Percentiles rank a stretch among this genome's conserved stretches.
Conservation (phyloP, 1,284 basidiomycete species). For the Thecaphora frezii region DNA sequence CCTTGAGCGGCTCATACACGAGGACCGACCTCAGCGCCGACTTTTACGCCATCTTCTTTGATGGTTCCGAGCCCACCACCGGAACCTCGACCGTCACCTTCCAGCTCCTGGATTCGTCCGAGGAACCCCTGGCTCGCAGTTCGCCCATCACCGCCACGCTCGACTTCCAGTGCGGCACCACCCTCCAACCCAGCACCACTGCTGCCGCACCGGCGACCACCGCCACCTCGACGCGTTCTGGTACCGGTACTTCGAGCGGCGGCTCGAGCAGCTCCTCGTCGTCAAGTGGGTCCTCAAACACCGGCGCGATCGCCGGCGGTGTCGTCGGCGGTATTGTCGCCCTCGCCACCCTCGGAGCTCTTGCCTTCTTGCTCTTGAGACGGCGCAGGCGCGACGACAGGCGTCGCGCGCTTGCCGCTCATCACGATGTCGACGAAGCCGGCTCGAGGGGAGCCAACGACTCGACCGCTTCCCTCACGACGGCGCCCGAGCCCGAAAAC, state of each 20-base stretch:
- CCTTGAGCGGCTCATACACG: constrained; percentile 14
- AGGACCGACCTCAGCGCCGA: constrained; percentile 10
- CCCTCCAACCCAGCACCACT: constrained; percentile 12
- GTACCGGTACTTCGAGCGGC: neutral
- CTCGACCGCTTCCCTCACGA: constrained; percentile 32
- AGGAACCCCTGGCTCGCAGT: constrained; percentile 10
- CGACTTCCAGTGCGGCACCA: constrained; percentile 29
- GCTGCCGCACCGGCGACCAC: constrained; percentile 10
- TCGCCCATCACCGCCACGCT: constrained; percentile 11
- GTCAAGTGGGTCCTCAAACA: constrained; percentile 25
- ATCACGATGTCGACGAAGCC: constrained; percentile 32
- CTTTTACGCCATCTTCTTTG: constrained; percentile 19
- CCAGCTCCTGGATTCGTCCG: constrained; percentile 15
- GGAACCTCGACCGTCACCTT: constrained; percentile 19
- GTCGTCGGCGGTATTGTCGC: constrained; percentile 34
- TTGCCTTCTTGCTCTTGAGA: constrained; percentile 30
- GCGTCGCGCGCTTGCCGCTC: constrained; percentile 9
- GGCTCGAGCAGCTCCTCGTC: constrained; percentile 4
- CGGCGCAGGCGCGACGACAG: constrained; percentile 27
- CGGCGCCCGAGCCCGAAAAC: constrained; percentile 20
- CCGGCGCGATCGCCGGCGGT: constrained; percentile 40
- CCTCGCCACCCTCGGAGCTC: constrained; percentile 14
- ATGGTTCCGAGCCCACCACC: constrained; percentile 7
- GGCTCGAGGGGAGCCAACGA: constrained; percentile 38
- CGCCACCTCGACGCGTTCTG: neutral